These are phyloP conservation scores for Ascochyta clinopodiicola DNA, from an alignment of 2,329 filamentous ascomycete genomes.

Conservation along the genomic window DNA sequence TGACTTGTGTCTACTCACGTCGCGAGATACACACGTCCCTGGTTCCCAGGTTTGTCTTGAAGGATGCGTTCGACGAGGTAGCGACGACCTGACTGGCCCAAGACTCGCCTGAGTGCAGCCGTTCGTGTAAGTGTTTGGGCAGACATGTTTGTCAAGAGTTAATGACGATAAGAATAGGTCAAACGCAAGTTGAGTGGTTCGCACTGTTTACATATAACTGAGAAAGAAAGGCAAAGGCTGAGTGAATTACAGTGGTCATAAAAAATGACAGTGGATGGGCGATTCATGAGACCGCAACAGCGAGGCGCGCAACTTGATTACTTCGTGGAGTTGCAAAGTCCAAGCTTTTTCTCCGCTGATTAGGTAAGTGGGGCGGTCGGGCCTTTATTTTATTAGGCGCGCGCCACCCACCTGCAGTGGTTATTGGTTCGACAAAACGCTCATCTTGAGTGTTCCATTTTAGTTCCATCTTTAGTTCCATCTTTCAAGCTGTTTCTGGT, in stretches of 20 bases:
- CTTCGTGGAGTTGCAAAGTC: background rate
- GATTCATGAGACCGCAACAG: background rate
- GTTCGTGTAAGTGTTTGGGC: constrained; percentile 39
- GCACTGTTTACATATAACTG: background rate
- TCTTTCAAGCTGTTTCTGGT: too few relatives aligned
- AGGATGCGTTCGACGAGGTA: constrained; percentile 13
- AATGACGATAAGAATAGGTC: background rate
- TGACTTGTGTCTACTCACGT: constrained; percentile 7
- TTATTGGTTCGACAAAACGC: too few relatives aligned
- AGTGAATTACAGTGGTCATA: background rate
- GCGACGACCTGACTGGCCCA: constrained; percentile 12
- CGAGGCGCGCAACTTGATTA: background rate
- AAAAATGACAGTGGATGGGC: background rate
- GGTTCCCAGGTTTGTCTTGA: constrained; percentile 8
- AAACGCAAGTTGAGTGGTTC: background rate
- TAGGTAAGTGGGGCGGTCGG: background rate
- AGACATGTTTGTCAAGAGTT: constrained; percentile 52
- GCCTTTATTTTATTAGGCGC: background rate
- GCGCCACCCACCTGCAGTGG: too few relatives aligned
- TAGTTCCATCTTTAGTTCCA: background rate
- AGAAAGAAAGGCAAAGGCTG: background rate
- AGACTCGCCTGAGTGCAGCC: constrained; percentile 3
- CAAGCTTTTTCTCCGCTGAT: background rate
- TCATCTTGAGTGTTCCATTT: background rate
- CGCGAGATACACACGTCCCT: constrained; percentile 19